A percentile compares a stretch with the other conserved stretches of the same genome.
Evolutionary conservation across 768 basidiomycete genomes (phyloP).

Genomic region (Lactifluus piperatus): DNA sequence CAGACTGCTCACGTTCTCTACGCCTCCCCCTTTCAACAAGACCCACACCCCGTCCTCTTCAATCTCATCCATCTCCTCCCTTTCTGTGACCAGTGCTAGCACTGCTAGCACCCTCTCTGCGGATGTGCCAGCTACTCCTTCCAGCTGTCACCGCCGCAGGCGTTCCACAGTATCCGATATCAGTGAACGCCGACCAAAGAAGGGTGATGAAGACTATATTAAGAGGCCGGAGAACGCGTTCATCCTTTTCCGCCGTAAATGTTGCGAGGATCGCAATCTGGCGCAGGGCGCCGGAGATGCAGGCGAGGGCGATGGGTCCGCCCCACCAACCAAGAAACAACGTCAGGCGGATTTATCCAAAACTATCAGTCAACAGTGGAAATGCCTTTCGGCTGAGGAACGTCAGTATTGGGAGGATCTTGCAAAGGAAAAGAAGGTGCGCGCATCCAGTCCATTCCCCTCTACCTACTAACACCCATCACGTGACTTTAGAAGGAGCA

Average conservation of each 20-base stretch:
- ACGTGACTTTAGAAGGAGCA: conserved; percentile 76
- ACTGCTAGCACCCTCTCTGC: conserved; percentile 22
- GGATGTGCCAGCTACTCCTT: conserved; percentile 23
- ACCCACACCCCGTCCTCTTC: conserved; percentile 37
- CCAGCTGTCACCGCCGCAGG: conserved; percentile 26
- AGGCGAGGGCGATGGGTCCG: conserved; percentile 13
- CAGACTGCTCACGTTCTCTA: conserved; percentile 35
- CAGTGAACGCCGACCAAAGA: conserved; percentile 35
- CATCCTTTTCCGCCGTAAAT: conserved; percentile 75
- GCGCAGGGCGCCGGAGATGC: conserved; percentile 36
- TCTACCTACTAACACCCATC: conserved; percentile 37
- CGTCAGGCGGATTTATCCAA: conserved; percentile 74
- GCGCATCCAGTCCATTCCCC: conserved; percentile 34
- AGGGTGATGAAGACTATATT: conserved; percentile 78
- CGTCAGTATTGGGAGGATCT: conserved; percentile 65
- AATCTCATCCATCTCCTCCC: conserved; percentile 33
- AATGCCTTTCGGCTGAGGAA: conserved; percentile 54
- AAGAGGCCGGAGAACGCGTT: conserved; percentile 81
- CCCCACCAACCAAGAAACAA: conserved; percentile 53
- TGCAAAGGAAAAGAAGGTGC: conserved; percentile 72
- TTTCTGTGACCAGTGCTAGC: conserved; percentile 26
- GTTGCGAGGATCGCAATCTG: conserved; percentile 61
- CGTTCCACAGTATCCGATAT: conserved; percentile 30
- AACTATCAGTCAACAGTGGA: conserved; percentile 78
- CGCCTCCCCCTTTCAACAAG: conserved; percentile 31